A percentile compares a stretch with the other conserved stretches of the same genome.
These are phyloP conservation scores for Melanogaster broomeanus DNA, from an alignment of 768 basidiomycete genomes.

Conservation along the genomic window DNA sequence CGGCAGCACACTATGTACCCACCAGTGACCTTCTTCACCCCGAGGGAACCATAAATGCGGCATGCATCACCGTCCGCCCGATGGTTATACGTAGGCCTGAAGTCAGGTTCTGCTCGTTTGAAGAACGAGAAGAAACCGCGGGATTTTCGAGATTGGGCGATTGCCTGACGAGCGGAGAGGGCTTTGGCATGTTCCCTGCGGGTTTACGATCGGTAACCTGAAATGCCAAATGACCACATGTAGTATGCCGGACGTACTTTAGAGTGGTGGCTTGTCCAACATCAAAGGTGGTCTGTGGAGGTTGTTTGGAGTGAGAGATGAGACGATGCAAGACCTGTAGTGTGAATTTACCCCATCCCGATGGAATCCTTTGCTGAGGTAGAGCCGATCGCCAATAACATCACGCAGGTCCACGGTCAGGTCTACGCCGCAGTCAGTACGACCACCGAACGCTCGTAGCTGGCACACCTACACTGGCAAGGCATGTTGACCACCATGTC, in stretches of 20 bases:
- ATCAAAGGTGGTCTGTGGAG: slow-evolving; percentile 69
- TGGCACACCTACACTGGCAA: slow-evolving; percentile 74
- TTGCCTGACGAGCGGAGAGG: slow-evolving; percentile 68
- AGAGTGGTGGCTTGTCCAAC: slow-evolving; percentile 77
- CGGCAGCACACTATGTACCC: slow-evolving; percentile 6
- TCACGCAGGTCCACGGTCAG: slow-evolving; percentile 89
- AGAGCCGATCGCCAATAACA: slow-evolving; percentile 89
- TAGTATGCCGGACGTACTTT: slow-evolving; percentile 44
- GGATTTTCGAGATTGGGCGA: slow-evolving; percentile 72
- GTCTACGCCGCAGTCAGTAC: slow-evolving; percentile 43
- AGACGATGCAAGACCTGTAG: neutral
- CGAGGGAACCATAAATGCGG: slow-evolving; percentile 79
- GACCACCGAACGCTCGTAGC: neutral
- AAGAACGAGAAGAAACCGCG: slow-evolving; percentile 72
- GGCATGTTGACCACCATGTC: slow-evolving; percentile 94
- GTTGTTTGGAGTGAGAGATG: neutral
- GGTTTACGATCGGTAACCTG: neutral
- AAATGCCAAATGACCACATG: too few relatives aligned
- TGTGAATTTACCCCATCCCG: slow-evolving; percentile 81
- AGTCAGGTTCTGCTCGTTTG: slow-evolving; percentile 43
- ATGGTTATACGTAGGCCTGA: slow-evolving; percentile 75
- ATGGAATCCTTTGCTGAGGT: slow-evolving; percentile 74
- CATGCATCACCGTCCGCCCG: slow-evolving; percentile 74
- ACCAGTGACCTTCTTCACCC: slow-evolving; percentile 91
- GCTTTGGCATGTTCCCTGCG: slow-evolving; percentile 61